Base-by-base conservation (phyloP, 1,284 basidiomycete genomes). In the Puccinia triticina region DNA sequence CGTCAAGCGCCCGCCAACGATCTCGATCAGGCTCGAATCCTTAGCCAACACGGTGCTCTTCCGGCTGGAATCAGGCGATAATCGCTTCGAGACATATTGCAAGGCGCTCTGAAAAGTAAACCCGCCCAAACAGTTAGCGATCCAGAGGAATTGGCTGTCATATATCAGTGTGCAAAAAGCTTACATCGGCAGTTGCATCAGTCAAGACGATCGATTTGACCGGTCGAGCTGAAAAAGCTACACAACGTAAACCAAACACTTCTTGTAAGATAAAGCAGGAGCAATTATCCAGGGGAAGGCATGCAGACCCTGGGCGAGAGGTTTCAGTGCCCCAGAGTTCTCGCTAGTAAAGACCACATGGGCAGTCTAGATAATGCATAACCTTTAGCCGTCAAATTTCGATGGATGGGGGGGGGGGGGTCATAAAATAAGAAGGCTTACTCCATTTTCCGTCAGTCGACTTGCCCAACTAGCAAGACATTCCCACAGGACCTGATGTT, bases 291-390 rank as follows among this genome's bases (percentile, higher is more conserved):
- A 37, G 16, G 43, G 29, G n/a, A 57, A 14, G 1, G 32, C 12
- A 74, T 53, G 80, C 87, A 59, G 84, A 92, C 93, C 92, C 89
- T 92, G 93, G 0, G 94, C 91, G 12, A 98, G 88, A 34, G 91
- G 90, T 87, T 96, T 98, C 0, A 91, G 90, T 77, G 95, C 93
- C 84, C 95, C 94, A 34, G 93, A 91, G 84, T 95, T 95, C 86
- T 98, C 94, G 84, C 93, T 94, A 50, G 96, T 89, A 66, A 98
- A 92, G 71, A 99, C 89, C 59, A 98, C 95, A 87, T 99, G 96
- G 0, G 96, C 96, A 79, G 94, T 89, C 91, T 2, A 50, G 32
- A 12, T n/a, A 53, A 89, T 79, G 64, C 55, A 43, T 34, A 14
- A 43, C n/a, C 72, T 29, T 34, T 21, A 66, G n/a, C 34, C 26